Base-by-base conservation (phyloP, 2,329 filamentous ascomycete species). In the Helicocarpus griseus region DNA sequence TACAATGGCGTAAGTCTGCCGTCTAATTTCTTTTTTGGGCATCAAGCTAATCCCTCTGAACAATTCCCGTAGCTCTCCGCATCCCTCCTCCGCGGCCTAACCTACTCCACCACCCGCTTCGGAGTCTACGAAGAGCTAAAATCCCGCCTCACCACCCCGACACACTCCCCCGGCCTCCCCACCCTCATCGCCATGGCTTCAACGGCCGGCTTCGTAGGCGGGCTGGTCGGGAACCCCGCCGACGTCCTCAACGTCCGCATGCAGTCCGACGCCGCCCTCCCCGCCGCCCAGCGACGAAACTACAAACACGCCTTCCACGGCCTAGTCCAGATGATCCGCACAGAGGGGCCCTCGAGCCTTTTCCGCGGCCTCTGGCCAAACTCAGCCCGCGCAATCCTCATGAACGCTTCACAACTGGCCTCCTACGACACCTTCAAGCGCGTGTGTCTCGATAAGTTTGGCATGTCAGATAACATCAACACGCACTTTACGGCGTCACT, bases 161-260 rank as follows among this genome's bases (percentile, higher is more conserved):
- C 66, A 1, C 61, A 65, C 3, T 67, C 75, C 11, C 85, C 89
- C 2, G 82, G 85, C 2, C 83, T 95, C 61, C 75, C 82, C 9
- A 77, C 81, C n/a, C 83, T 98, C 8, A 78, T 95, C 57, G 86
- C 80, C 58, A 87, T 97, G 69, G 88, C 91, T 49, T 85, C 83
- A 22, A 73, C 82, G 26, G 91, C 93, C 6, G 93, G 93, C 48
- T 87, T 96, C 65, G 70, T 94, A 2, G 93, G 93, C 56, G 93
- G 93, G 47, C 73, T 97, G 44, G 87, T 85, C 5, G 93, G 93
- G 58, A 98, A 97, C 72, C 89, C 90, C 2, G 91, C 90, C 58
- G 93, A 98, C 67, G 89, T 98, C 31, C 77, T 96, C 63, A 98
- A 98, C 70, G 93, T 98, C 47, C 88, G 93, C 58, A 98, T 98